Conservation (phyloP, 768 basidiomycete genomes). For the Holtermannia corniformis region DNA sequence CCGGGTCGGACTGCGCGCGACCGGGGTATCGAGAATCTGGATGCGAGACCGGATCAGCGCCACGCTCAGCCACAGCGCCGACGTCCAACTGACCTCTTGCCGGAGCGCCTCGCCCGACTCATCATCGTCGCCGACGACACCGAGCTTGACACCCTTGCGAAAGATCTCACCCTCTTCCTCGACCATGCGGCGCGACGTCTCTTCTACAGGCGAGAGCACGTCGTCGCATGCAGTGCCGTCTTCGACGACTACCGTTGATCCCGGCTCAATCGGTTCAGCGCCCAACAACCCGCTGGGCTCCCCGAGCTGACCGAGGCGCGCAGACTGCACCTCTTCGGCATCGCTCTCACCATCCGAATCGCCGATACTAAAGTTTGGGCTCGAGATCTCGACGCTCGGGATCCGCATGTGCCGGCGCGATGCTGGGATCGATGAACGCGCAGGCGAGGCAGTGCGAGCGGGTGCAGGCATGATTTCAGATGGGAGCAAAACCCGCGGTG, state of each 20-base stretch:
- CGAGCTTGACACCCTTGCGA: slow-evolving; percentile 70
- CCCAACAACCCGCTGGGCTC: too few species aligned
- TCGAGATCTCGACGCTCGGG: slow-evolving; percentile 59
- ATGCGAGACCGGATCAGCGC: slow-evolving; percentile 2
- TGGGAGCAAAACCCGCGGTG: slow-evolving; percentile 28
- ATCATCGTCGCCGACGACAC: slow-evolving; percentile 46
- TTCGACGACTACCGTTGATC: too few species aligned
- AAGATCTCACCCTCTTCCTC: slow-evolving; percentile 96
- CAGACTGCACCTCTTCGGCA: slow-evolving; percentile 34
- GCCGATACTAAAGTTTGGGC: slow-evolving; percentile 53
- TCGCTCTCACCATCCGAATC: slow-evolving; percentile 44
- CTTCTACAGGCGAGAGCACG: slow-evolving; percentile 17
- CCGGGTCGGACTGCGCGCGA: slow-evolving; percentile 26
- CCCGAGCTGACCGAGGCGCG: slow-evolving; percentile 3
- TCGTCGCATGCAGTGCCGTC: too few species aligned
- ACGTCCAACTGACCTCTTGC: slow-evolving; percentile 45
- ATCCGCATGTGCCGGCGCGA: slow-evolving; percentile 46
- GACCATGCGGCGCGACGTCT: slow-evolving; percentile 53
- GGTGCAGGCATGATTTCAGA: slow-evolving; percentile 21
- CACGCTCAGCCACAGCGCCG: too few species aligned
- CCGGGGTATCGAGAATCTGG: slow-evolving; percentile 31
- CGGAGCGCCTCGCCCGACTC: slow-evolving; percentile 68
- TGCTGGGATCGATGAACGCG: neutral
- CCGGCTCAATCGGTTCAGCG: too few species aligned
- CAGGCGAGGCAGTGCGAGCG: neutral